Conservation (phyloP, 495 filamentous ascomycete species). For the Niebla homalea region DNA sequence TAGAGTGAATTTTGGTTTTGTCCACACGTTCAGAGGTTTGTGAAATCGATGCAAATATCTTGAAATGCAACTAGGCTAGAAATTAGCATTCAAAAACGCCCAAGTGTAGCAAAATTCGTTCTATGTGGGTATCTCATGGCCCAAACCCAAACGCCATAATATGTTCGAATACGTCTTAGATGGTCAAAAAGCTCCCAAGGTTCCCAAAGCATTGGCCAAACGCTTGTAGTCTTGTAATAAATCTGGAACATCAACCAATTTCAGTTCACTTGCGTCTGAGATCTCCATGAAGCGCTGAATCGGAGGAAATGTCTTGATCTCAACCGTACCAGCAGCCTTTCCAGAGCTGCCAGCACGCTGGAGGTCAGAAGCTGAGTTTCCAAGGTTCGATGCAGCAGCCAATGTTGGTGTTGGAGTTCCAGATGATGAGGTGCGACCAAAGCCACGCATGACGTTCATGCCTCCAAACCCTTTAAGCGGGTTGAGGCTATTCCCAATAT, state of each 20-base stretch:
- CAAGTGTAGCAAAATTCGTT: no score
- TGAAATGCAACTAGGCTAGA: no score
- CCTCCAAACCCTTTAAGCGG: constrained; percentile 63
- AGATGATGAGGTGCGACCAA: constrained; percentile 45
- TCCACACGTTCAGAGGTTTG: no score
- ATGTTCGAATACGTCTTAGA: neutral
- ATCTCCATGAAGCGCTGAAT: constrained; percentile 66
- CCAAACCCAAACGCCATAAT: neutral
- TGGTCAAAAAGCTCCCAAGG: constrained; percentile 42
- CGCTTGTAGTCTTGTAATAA: constrained; percentile 80
- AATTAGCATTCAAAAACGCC: no score
- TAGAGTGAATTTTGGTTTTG: no score
- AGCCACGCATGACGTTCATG: constrained; percentile 57
- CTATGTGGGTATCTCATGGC: no score
- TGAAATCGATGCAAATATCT: no score
- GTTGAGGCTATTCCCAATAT: constrained; percentile 68
- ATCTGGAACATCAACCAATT: constrained; percentile 66
- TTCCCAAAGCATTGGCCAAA: constrained; percentile 54
- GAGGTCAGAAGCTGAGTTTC: constrained; percentile 5
- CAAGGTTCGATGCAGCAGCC: constrained; percentile 15
- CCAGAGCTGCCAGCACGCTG: neutral
- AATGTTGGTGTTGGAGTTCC: constrained; percentile 9
- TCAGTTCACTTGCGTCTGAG: constrained; percentile 63
- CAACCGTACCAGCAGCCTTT: neutral
- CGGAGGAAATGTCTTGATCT: constrained; percentile 5